These are phyloP conservation scores for Talaromyces liani DNA, from an alignment of 495 filamentous ascomycete species.

Conservation along the genomic window DNA sequence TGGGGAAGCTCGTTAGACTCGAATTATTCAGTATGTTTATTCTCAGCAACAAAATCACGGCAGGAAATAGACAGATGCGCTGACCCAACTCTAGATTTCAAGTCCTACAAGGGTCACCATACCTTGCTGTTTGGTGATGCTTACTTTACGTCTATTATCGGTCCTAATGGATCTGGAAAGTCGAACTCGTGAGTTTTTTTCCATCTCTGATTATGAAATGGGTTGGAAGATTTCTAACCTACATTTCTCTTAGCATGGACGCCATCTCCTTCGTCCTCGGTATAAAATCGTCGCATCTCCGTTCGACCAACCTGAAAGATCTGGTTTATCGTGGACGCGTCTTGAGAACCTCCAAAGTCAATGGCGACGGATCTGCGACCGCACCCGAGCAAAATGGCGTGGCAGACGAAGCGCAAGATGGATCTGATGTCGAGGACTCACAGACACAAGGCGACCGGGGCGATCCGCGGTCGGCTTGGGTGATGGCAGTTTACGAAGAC, in stretches of 20 bases:
- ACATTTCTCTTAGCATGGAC: slow-evolving; percentile 69
- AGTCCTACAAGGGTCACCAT: slow-evolving; percentile 98
- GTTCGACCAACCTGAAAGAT: slow-evolving; percentile 90
- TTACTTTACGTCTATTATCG: slow-evolving; percentile 98
- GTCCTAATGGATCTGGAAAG: slow-evolving; percentile 98
- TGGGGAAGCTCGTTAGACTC: slow-evolving; percentile 88
- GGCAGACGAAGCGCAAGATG: slow-evolving; percentile 44
- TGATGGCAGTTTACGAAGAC: slow-evolving; percentile 98
- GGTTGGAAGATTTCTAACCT: neutral
- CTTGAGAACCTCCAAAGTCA: slow-evolving; percentile 81
- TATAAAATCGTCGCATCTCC: slow-evolving; percentile 94
- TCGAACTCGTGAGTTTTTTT: slow-evolving; percentile 86
- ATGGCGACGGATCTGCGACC: slow-evolving; percentile 68
- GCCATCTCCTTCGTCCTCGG: slow-evolving; percentile 98
- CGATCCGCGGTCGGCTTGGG: slow-evolving; percentile 92
- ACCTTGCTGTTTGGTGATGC: slow-evolving; percentile 91
- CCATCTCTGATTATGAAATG: neutral
- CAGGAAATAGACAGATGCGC: neutral
- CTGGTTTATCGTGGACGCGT: slow-evolving; percentile 95
- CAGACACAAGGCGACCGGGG: slow-evolving; percentile 48
- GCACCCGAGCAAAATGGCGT: slow-evolving; percentile 49
- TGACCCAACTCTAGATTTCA: slow-evolving; percentile 68
- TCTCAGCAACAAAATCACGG: neutral
- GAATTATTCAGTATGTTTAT: slow-evolving; percentile 78
- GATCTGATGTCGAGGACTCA: slow-evolving; percentile 42